These are phyloP conservation scores for Lasiosphaeria ovina DNA, from an alignment of 495 filamentous ascomycete genomes.

Conservation along the genomic window DNA sequence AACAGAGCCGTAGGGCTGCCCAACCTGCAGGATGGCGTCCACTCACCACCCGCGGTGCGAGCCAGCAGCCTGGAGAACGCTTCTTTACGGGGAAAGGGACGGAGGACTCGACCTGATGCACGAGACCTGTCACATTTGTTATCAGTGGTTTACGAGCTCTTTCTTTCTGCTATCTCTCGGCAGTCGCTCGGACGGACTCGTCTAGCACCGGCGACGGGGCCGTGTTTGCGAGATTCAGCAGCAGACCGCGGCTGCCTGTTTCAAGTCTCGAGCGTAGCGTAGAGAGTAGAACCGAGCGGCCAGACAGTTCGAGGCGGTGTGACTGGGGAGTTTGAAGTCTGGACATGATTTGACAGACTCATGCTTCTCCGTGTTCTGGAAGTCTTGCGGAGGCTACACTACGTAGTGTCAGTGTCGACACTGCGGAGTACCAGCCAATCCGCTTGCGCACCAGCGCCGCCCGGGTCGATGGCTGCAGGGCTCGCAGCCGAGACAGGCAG, in stretches of 20 bases:
- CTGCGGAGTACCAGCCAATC: neutral
- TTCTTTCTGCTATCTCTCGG: neutral
- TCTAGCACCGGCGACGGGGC: too few relatives aligned
- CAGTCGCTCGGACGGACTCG: too few relatives aligned
- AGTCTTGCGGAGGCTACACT: too few relatives aligned
- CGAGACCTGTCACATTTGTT: slow-evolving; percentile 7
- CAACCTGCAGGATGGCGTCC: slow-evolving; percentile 2
- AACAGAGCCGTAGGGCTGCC: slow-evolving; percentile 16
- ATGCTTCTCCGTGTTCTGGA: too few relatives aligned
- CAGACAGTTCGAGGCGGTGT: too few relatives aligned
- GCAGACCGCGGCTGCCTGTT: too few relatives aligned
- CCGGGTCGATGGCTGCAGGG: neutral
- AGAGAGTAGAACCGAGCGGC: too few relatives aligned
- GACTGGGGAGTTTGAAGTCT: too few relatives aligned
- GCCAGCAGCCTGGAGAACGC: neutral
- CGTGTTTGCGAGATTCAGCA: too few relatives aligned
- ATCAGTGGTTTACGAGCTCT: slow-evolving; percentile 1
- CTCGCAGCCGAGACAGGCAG: neutral
- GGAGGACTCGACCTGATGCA: neutral
- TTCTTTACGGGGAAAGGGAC: neutral
- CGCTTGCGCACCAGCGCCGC: neutral
- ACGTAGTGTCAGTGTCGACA: too few relatives aligned
- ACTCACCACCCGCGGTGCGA: neutral
- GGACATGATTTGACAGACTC: too few relatives aligned
- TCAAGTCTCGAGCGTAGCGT: too few relatives aligned